Percentiles rank a stretch among this genome's conserved stretches.
Conservation (phyloP, 2,329 filamentous ascomycete species). For the Zymoseptoria passerinii region DNA sequence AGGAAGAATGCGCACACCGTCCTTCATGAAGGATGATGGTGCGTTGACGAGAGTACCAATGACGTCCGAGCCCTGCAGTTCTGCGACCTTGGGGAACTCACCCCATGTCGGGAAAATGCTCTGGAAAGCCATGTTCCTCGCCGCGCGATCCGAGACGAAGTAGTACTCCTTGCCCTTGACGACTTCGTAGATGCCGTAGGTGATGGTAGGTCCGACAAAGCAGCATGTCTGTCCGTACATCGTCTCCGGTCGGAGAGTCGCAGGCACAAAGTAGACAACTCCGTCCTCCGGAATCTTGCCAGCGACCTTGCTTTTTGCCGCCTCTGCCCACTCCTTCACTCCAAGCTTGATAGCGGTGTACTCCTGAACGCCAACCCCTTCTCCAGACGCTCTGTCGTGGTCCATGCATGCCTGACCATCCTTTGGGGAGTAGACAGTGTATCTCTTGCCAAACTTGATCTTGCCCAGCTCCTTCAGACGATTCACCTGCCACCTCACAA, state of each 20-base stretch:
- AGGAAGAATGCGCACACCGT: constrained; percentile 79
- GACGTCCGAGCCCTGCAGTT: constrained; percentile 68
- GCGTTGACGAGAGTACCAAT: constrained; percentile 85
- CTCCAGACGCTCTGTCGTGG: constrained; percentile 72
- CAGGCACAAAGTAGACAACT: constrained; percentile 81
- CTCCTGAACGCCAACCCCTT: constrained; percentile 78
- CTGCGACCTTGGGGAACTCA: constrained; percentile 63
- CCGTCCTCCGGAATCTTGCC: constrained; percentile 71
- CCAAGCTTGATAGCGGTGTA: constrained; percentile 89
- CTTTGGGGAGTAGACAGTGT: constrained; percentile 88
- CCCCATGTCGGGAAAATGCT: constrained; percentile 73
- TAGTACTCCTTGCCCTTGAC: constrained; percentile 58
- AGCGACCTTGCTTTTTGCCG: constrained; percentile 61
- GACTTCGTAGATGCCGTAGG: constrained; percentile 79
- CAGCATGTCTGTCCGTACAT: constrained; percentile 98
- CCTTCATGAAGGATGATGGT: constrained; percentile 75
- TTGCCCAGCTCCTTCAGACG: constrained; percentile 81
- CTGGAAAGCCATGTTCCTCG: constrained; percentile 95
- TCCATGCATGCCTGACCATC: constrained; percentile 83
- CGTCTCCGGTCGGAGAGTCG: constrained; percentile 88
- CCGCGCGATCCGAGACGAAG: constrained; percentile 71
- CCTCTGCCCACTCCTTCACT: constrained; percentile 79
- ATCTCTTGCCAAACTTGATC: constrained; percentile 87
- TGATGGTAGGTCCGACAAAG: constrained; percentile 84
- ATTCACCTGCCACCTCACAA: constrained; percentile 96